A percentile compares a stretch with the other conserved stretches of the same genome.
These are phyloP conservation scores for Pyricularia pennisetigena DNA, from an alignment of 2,329 filamentous ascomycete genomes.

Conservation along the genomic window DNA sequence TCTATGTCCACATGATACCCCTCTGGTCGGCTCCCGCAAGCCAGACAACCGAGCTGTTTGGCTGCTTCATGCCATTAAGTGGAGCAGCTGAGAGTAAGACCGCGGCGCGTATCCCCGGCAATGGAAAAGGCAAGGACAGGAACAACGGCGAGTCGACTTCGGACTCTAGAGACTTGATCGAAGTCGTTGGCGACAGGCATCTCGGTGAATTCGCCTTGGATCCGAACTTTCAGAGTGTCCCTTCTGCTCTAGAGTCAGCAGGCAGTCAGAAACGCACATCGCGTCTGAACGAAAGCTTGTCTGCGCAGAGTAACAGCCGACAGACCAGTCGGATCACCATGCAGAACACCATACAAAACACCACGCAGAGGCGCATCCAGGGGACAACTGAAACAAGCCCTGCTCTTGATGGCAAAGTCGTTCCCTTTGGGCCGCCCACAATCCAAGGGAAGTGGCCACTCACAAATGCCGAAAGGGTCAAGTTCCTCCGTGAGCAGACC, in stretches of 20 bases:
- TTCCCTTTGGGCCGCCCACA: neutral
- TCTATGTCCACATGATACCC: neutral
- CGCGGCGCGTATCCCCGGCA: neutral
- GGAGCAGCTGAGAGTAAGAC: neutral
- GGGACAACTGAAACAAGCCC: neutral
- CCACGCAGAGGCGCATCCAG: neutral
- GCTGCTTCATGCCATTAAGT: neutral
- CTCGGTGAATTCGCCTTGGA: no score
- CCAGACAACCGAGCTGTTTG: neutral
- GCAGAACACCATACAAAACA: no score
- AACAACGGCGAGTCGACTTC: no score
- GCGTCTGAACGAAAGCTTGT: no score
- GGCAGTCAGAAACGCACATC: no score
- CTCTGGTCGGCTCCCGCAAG: neutral
- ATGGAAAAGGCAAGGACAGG: neutral
- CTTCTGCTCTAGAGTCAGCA: no score
- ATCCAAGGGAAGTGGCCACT: conserved; percentile 2
- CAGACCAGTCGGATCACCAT: no score
- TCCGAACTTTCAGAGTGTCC: no score
- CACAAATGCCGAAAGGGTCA: neutral
- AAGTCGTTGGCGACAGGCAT: no score
- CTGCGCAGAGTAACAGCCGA: no score
- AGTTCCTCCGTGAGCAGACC: neutral
- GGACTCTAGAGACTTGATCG: no score
- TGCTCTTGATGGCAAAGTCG: conserved; percentile 7